Conservation (phyloP, 139 green algal genomes). For the Mychonastes homosphaera region DNA sequence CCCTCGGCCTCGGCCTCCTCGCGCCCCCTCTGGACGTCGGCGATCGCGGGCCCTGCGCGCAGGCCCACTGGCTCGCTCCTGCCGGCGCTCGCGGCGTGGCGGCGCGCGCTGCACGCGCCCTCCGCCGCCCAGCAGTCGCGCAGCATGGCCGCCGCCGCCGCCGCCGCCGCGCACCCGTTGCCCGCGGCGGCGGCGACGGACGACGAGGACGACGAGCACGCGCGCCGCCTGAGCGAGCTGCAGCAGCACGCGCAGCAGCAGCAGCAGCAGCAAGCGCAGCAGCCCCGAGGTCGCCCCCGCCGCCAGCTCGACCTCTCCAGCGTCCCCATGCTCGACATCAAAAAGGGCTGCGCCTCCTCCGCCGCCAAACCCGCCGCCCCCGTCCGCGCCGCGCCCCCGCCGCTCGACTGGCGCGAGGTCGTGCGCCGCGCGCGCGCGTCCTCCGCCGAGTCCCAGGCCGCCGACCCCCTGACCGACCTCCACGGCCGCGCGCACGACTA, state of each 20-base stretch:
- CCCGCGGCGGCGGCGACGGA: too few relatives aligned
- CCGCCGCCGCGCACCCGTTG: too few relatives aligned
- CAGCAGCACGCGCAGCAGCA: background rate
- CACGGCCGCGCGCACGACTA: conserved; percentile 84
- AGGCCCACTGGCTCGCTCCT: too few relatives aligned
- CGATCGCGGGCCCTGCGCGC: too few relatives aligned
- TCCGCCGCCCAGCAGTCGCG: too few relatives aligned
- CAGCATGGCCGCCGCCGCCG: too few relatives aligned
- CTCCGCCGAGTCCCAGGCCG: background rate
- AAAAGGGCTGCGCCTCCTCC: background rate
- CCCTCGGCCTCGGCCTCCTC: too few relatives aligned
- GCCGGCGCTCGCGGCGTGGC: too few relatives aligned
- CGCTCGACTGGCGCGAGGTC: conserved; percentile 40
- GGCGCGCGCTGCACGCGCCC: too few relatives aligned
- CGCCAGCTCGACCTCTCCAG: conserved; percentile 9
- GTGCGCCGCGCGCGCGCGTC: conserved; percentile 12
- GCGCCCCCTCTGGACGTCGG: too few relatives aligned
- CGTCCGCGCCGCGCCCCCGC: background rate
- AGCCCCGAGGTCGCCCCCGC: background rate
- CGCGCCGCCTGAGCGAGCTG: conserved; percentile 12
- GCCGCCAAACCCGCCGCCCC: background rate
- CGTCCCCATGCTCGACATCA: conserved; percentile 15
- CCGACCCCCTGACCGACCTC: background rate
- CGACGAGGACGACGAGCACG: conserved; percentile 7
- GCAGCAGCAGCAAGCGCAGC: background rate